Evolutionary conservation across 805 yeast genomes (phyloP).

Genomic region (Saccharomyces mikatae): DNA sequence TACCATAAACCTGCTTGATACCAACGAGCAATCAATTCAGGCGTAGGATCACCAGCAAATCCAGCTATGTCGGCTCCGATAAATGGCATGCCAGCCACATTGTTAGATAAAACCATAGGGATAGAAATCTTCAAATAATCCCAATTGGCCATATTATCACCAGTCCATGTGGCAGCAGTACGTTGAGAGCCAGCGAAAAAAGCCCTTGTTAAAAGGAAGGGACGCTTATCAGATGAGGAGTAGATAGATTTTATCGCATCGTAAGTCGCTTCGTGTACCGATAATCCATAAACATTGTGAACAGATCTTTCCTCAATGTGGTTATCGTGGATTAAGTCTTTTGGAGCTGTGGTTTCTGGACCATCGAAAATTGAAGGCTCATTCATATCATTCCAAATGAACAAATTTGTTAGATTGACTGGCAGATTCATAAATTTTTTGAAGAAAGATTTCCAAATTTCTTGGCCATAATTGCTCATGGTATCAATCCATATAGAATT

Average conservation of each 20-base stretch:
- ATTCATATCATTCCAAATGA: slow-evolving; percentile 97
- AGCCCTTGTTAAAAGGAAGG: slow-evolving; percentile 81
- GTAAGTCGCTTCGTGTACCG: slow-evolving; percentile 74
- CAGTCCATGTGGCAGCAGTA: slow-evolving; percentile 94
- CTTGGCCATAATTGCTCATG: slow-evolving; percentile 51
- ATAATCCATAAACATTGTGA: slow-evolving; percentile 77
- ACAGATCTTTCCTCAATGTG: slow-evolving; percentile 85
- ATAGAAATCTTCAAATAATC: slow-evolving; percentile 69
- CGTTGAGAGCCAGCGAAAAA: slow-evolving; percentile 89
- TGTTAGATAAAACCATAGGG: slow-evolving; percentile 81
- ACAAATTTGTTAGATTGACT: slow-evolving; percentile 52
- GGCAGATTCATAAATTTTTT: slow-evolving; percentile 32
- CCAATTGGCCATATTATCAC: slow-evolving; percentile 94
- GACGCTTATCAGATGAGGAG: slow-evolving; percentile 45
- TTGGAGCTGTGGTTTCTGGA: slow-evolving; percentile 86
- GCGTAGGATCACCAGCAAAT: slow-evolving; percentile 81
- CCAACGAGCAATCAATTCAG: slow-evolving; percentile 83
- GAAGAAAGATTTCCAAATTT: slow-evolving; percentile 53
- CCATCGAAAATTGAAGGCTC: slow-evolving; percentile 95
- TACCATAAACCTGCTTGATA: slow-evolving; percentile 93
- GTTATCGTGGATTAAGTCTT: slow-evolving; percentile 70
- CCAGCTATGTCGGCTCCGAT: slow-evolving; percentile 97
- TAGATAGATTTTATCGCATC: slow-evolving; percentile 52
- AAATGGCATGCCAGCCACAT: slow-evolving; percentile 81
- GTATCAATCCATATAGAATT: slow-evolving; percentile 91